Base-by-base conservation (phyloP, 352 stramenopile genomes). In the Phytophthora sojae region DNA sequence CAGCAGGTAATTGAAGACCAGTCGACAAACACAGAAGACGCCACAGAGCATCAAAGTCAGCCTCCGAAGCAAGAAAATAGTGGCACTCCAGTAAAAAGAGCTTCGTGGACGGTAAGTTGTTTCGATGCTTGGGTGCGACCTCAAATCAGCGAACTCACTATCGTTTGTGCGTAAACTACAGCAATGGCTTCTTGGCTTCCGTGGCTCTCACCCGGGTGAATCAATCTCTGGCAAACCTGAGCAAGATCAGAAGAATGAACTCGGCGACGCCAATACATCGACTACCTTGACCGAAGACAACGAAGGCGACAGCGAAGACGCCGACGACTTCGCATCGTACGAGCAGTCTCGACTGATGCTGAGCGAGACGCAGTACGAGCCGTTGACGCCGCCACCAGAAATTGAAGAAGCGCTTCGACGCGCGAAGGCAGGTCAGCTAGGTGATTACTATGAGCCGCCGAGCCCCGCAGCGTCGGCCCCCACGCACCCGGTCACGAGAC, bases 341-440 rank as follows among this genome's bases (percentile, higher is more conserved):
- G 70, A 79, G 63, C 66, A 83, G 14, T 73, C 71, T 2, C 56
- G 65, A 19, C 54, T 77, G 12, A 62, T 57, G 15, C 35, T 64
- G 39, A 64, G 37, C 14, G 66, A 67, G 29, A 71, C 47, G 19
- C 52, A 56, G 26, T 74, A 84, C 57, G 63, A 85, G 44, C 64
- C 62, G 9, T 57, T 88, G 47, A 82, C 53, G 14, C 77, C 80
- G 0, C 78, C 80, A 7, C 77, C 80, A 45, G 80, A 86, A 51
- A 75, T 88, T 45, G 67, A 74, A 25, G 80, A 79, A 61, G 80
- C 68, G 57, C 73, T 88, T 50, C 71, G 65, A 29, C 74, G 67
- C 23, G 73, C 73, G 8, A 81, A 86, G 25, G 42, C 75, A n/a
- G 54, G 51, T 19, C 63, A 74, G 44, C 9, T 56, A 35, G 25